These are phyloP conservation scores for Calonectria montana DNA, from an alignment of 2,329 filamentous ascomycete species.

Conservation along the genomic window DNA sequence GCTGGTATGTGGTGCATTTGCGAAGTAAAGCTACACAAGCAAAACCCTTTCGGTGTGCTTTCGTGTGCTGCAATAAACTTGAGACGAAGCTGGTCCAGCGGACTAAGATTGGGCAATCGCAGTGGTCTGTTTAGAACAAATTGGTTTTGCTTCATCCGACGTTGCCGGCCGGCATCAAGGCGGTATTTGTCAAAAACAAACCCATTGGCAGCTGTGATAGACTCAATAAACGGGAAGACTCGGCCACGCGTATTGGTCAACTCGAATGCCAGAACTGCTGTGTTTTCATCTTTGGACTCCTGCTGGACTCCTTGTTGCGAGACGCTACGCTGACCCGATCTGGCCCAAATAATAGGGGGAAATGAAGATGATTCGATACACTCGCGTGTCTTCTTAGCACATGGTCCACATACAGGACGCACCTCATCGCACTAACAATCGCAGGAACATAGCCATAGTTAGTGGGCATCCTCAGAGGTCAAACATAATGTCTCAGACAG, in stretches of 20 bases:
- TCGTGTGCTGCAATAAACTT: neutral
- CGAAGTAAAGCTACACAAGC: neutral
- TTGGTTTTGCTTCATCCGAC: neutral
- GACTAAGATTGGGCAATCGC: neutral
- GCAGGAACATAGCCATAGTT: neutral
- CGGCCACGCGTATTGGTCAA: neutral
- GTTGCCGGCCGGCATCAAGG: neutral
- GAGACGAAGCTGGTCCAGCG: neutral
- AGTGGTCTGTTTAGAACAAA: neutral
- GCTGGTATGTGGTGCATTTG: neutral
- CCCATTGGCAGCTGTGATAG: neutral
- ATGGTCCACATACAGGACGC: neutral
- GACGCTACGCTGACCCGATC: neutral
- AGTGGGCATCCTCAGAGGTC: neutral
- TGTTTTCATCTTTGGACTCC: neutral
- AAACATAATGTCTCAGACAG: neutral
- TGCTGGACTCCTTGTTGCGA: too few relatives aligned
- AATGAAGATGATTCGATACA: neutral
- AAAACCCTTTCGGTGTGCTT: neutral
- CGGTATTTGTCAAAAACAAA: neutral
- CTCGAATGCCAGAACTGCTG: neutral
- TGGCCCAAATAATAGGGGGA: neutral
- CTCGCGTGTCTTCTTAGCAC: neutral
- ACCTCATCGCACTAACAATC: neutral
- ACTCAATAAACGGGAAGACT: neutral